Evolutionary conservation across 352 stramenopile species (phyloP), one percentile per base, ranked within the genome.

Genomic region (Hyaloperonospora arabidopsidis): DNA sequence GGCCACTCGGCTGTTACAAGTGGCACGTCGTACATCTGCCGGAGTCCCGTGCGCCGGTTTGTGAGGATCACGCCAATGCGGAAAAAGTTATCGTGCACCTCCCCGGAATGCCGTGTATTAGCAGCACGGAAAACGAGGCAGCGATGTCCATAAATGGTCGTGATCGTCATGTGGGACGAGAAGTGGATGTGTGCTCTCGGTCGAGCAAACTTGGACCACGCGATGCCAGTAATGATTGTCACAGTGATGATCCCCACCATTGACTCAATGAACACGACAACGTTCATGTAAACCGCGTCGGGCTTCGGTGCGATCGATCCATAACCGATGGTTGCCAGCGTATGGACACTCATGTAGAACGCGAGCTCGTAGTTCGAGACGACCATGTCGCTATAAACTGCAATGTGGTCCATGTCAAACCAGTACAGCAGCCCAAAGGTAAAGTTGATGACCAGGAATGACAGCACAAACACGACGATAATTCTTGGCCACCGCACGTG

Each of bases 191-290:
- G 82, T 7, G 82, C 82, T 35, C 79, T 68, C 2, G 82, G 79
- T 28, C 79, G 68, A 21, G 82, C 82, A 57, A 93, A 93, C 61
- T 93, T 93, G 29, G 82, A 88, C 82, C 82, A 93, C 2, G 76
- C 76, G 19, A 93, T 93, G 54, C 82, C 82, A 15, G 82, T 89
- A 59, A 90, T 86, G 59, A 93, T 90, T n/a, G 82, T 87, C 22
- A 81, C 70, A 14, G 75, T 51, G 40, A 89, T 86, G 36, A 93
- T 85, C 14, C 82, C 82, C 5, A 90, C 51, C 56, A 78, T 77
- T 2, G 79, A 81, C 60, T 93, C 82, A 49, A 88, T 69, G 10
- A 87, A 71, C n/a, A 93, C 76, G 54, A 82, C 71, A 2, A 88
- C 45, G 46, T 93, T 93, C 60, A 90, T 84, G 63, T 88, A 90